These are phyloP conservation scores for Paraphaeosphaeria sporulosa DNA, from an alignment of 2,329 filamentous ascomycete species.

Conservation along the genomic window DNA sequence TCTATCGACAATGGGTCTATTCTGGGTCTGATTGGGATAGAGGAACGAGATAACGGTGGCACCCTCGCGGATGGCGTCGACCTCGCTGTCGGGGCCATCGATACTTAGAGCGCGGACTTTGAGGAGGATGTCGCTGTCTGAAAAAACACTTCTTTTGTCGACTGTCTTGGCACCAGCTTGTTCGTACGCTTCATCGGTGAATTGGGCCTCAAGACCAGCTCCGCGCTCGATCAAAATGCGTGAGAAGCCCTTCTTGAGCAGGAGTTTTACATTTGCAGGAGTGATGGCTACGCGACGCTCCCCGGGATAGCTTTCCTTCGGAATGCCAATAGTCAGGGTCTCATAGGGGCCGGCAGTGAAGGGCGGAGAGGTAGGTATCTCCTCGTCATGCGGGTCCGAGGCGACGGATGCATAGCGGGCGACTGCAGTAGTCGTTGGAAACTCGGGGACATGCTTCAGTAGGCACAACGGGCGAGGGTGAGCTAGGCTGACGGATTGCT, in stretches of 20 bases:
- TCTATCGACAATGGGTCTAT: slow-evolving; percentile 75
- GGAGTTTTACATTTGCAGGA: slow-evolving; percentile 79
- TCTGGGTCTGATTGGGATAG: slow-evolving; percentile 86
- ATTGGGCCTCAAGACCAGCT: slow-evolving; percentile 79
- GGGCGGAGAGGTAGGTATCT: slow-evolving; percentile 44
- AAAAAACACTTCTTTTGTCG: slow-evolving; percentile 74
- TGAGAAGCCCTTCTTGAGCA: slow-evolving; percentile 85
- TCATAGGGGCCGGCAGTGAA: slow-evolving; percentile 66
- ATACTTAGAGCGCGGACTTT: slow-evolving; percentile 80
- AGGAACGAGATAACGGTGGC: slow-evolving; percentile 83
- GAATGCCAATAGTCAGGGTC: slow-evolving; percentile 78
- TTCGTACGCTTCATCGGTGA: slow-evolving; percentile 78
- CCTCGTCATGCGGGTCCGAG: slow-evolving; percentile 44
- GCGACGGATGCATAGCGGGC: slow-evolving; percentile 44
- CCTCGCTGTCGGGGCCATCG: slow-evolving; percentile 67
- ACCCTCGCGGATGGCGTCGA: slow-evolving; percentile 70
- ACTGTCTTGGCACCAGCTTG: slow-evolving; percentile 80
- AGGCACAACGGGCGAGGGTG: slow-evolving; percentile 38
- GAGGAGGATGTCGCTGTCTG: slow-evolving; percentile 77
- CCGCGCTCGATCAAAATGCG: slow-evolving; percentile 80
- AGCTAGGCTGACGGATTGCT: slow-evolving; percentile 32
- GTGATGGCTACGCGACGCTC: slow-evolving; percentile 87
- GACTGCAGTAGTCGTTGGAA: slow-evolving; percentile 31
- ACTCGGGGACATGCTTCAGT: slow-evolving; percentile 37
- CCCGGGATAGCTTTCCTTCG: slow-evolving; percentile 77